Evolutionary conservation across 805 yeast species (phyloP).

Genomic region (Candida nemodendra): DNA sequence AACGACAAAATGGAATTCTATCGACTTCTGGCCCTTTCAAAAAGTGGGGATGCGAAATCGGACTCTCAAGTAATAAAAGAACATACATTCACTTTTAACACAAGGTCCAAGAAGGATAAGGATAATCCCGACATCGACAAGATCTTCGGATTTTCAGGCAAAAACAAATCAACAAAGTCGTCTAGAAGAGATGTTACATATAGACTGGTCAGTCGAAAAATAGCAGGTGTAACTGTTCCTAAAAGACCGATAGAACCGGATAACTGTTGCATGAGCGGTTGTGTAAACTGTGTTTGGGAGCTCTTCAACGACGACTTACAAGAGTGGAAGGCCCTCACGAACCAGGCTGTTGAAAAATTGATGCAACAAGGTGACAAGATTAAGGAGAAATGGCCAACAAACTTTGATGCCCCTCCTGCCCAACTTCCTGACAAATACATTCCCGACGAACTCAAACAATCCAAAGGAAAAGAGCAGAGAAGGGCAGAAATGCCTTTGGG

Average conservation of each 20-base stretch:
- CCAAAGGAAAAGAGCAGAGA: constrained; percentile 34
- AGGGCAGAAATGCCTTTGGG: constrained; percentile 66
- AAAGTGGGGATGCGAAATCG: constrained; percentile 13
- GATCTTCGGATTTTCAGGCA: constrained; percentile 32
- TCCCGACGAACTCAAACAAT: constrained; percentile 37
- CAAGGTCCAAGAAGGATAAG: constrained; percentile 18
- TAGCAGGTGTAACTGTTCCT: constrained; percentile 76
- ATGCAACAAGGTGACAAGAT: constrained; percentile 39
- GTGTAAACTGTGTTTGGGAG: constrained; percentile 97
- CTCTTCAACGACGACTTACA: constrained; percentile 81
- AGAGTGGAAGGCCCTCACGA: constrained; percentile 69
- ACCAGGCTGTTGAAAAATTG: constrained; percentile 50
- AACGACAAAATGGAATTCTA: constrained; percentile 18
- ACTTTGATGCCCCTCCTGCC: constrained; percentile 57
- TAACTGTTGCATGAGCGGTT: constrained; percentile 97
- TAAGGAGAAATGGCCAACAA: constrained; percentile 61
- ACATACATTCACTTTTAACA: constrained; percentile 27
- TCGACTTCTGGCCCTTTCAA: constrained; percentile 16
- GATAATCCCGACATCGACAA: constrained; percentile 23
- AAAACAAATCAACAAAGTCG: constrained; percentile 32
- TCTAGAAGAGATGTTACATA: constrained; percentile 38
- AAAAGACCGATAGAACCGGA: constrained; percentile 87
- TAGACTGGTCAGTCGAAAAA: constrained; percentile 30
- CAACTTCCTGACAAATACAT: constrained; percentile 41
- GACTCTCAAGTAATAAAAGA: constrained; percentile 11